Evolutionary conservation across 1,284 basidiomycete genomes (phyloP).

Genomic region (Exobasidium cylindrosporum): DNA sequence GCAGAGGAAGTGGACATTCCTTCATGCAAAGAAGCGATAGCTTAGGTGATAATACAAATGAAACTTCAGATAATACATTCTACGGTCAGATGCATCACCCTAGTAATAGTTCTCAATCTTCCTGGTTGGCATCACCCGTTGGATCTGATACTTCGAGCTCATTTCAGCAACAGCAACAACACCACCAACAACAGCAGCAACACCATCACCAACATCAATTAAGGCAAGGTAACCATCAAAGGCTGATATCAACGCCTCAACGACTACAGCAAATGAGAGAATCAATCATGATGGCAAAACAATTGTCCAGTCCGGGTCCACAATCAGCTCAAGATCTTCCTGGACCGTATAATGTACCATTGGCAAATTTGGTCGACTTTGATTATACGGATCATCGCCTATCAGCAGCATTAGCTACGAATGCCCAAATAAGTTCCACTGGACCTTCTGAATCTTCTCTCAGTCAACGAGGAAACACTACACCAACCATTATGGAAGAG

Average conservation of each 20-base stretch:
- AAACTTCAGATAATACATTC: not conserved
- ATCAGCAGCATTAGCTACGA: slow-evolving; percentile 35
- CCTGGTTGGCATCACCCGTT: not conserved
- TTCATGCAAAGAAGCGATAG: no score
- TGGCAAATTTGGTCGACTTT: not conserved
- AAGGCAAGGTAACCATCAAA: not conserved
- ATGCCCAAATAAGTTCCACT: slow-evolving; percentile 28
- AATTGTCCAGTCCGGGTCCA: not conserved
- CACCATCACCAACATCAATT: not conserved
- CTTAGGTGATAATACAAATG: not conserved
- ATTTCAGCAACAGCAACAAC: not conserved
- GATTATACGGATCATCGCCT: slow-evolving; percentile 38
- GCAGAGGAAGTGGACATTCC: no score
- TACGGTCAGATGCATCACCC: not conserved
- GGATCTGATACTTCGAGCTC: not conserved
- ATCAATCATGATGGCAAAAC: not conserved
- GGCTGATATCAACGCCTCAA: slow-evolving; percentile 1
- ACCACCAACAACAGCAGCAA: not conserved
- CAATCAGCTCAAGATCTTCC: not conserved
- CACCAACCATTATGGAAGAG: slow-evolving; percentile 47
- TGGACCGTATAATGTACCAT: not conserved
- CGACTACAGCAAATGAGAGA: slow-evolving; percentile 4
- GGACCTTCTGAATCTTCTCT: slow-evolving; percentile 9
- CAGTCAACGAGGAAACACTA: slow-evolving; percentile 26
- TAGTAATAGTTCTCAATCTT: slow-evolving; percentile 1